Evolutionary conservation across 768 basidiomycete species (phyloP), one percentile per base, ranked within the genome.

Genomic region (Pleurotus eryngii): DNA sequence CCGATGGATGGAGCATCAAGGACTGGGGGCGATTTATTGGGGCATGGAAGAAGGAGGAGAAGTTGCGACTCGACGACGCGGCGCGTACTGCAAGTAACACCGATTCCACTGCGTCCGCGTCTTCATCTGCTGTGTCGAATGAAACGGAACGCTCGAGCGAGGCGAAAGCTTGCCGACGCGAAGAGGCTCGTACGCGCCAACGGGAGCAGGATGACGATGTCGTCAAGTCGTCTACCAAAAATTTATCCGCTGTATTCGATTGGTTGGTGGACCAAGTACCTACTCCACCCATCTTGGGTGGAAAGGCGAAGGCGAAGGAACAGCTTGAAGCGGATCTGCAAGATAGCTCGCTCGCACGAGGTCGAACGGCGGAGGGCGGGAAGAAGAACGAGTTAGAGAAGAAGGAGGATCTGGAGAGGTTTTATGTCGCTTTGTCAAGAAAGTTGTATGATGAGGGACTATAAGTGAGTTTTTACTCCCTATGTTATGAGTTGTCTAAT

Each of bases 381-480:
- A 55, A 61, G 63, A 54, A 42, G 61, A 80, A 77, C 37, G 87
- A 89, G 58, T 65, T 87, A 12, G 78, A 74, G 53, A 80, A 79
- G 57, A 89, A 89, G 72, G 81, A 82, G 64, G 90, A 94, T 67
- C 71, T 98, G 66, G 94, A 95, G 68, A 75, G 86, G 64, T 92
- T 99, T 71, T 96, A 96, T 69, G 80, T 97, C 35, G 91, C 95
- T 5, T 70, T 98, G 46, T 84, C 90, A 61, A 82, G 89, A 70
- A 96, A 92, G 74, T 71, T 99, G 73, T 93, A 95, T 63, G 90
- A 98, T 57, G 93, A 97, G 67, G 96, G 96, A 9, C 71, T 95
- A 65, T 97, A 73, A 77, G 57, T 38, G 30, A 35, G 30, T 35
- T 30, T 9, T 8, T 11, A 30, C 9, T 30, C 30, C 9, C 30